phyloP scores from a whole-genome alignment of 352 stramenopile species.

The Phytophthora boehmeriae region DNA sequence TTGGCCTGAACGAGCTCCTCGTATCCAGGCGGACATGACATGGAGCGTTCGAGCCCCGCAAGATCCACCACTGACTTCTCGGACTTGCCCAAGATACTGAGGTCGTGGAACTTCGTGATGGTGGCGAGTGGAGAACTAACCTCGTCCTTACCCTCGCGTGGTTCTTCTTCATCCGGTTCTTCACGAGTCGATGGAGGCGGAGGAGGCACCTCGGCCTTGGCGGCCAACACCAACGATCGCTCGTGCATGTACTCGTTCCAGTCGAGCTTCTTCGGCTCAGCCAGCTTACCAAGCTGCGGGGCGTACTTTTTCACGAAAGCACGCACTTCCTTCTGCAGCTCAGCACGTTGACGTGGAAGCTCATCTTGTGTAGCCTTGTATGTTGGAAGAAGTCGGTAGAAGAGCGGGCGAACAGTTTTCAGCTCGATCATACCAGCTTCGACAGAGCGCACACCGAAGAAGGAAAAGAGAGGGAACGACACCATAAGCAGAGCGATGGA shows the following conservation, averaged over 20 bases:
- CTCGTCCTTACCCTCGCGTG: slow-evolving; percentile 30
- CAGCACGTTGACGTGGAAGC: slow-evolving; percentile 61
- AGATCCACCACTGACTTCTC: slow-evolving; percentile 76
- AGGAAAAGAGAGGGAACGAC: slow-evolving; percentile 89
- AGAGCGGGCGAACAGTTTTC: slow-evolving; percentile 84
- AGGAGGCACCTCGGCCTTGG: slow-evolving; percentile 24
- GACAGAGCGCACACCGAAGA: slow-evolving; percentile 87
- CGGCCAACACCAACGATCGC: slow-evolving; percentile 42
- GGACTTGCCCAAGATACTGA: slow-evolving; percentile 80
- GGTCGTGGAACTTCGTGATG: slow-evolving; percentile 80
- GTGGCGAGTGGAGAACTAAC: slow-evolving; percentile 45
- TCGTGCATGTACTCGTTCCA: slow-evolving; percentile 88
- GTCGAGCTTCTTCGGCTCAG: slow-evolving; percentile 75
- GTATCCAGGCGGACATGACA: slow-evolving; percentile 78
- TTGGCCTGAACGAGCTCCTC: slow-evolving; percentile 54
- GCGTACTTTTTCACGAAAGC: slow-evolving; percentile 82
- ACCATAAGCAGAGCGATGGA: slow-evolving; percentile 79
- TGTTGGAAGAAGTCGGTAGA: slow-evolving; percentile 79
- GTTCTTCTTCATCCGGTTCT: slow-evolving; percentile 30
- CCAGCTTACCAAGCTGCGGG: slow-evolving; percentile 61
- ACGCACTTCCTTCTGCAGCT: slow-evolving; percentile 78
- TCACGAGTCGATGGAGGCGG: slow-evolving; percentile 22
- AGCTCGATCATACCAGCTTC: slow-evolving; percentile 89
- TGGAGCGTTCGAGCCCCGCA: slow-evolving; percentile 69
- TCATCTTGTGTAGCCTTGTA: slow-evolving; percentile 86